Base-by-base conservation (phyloP, 2,329 filamentous ascomycete species). In the Aspergillus sp. region DNA sequence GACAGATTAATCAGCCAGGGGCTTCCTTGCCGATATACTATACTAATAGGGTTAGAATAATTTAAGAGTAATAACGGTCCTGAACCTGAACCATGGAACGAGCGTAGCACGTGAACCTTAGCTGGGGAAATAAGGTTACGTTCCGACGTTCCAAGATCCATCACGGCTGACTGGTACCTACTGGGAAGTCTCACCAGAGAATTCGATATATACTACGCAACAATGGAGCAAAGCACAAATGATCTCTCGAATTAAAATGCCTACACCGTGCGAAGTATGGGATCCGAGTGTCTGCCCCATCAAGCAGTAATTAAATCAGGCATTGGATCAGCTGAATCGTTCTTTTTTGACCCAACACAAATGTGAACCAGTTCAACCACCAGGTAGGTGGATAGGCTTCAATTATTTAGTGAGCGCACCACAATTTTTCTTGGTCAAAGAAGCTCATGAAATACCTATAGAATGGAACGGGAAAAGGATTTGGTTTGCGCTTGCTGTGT, bases 41-140 rank as follows among this genome's bases (percentile, higher is more conserved):
- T 23, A 45, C 17, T 39, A 44, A 19, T 51, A 15, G 17, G 39
- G 51, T 52, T 33, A 27, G 44, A 19, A 37, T 60, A 44, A 58
- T 53, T 39, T 37, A 31, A 31, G 9, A 31, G 27, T 31, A 9
- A 31, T 31, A 31, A 31, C 27, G 27, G 27, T 31, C 9, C 27
- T 31, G 27, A 31, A 31, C 27, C n/a, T 33, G 62, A 63, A 62
- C 59, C 59, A 63, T 65, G 58, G 62, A 59, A 64, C 63, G 58
- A 58, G 59, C 60, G 46, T 35, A 40, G 46, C 62, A 64, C 60
- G 62, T 62, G 62, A 64, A 39, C 39, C 24, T 37, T 37, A 43
- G n/a, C 41, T 43, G 41, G 52, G 40, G 45, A 60, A 64, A 61
- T 65, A 65, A 65, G 63, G 63, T 65, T 65, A 65, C 63, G 63